phyloP scores from a whole-genome alignment of 2,329 filamentous ascomycete genomes.

The Epichloe amarillans region DNA sequence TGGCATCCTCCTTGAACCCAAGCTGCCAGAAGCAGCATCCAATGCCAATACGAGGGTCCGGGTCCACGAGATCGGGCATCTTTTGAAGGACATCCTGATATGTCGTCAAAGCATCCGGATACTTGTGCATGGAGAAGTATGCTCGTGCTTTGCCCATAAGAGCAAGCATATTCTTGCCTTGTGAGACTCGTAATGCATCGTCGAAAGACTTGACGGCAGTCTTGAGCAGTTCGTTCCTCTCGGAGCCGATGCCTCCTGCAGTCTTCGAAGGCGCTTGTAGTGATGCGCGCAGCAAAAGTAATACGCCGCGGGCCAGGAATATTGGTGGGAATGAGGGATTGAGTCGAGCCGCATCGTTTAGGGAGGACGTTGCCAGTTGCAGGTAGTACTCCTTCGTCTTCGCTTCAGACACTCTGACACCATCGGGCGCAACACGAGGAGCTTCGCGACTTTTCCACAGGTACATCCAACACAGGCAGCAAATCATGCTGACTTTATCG shows the following conservation, averaged over 20 bases:
- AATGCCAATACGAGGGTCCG: conserved; percentile 90
- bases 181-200: conserved; percentile 74
- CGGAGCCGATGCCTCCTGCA: conserved; percentile 53
- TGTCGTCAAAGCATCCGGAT: conserved; percentile 63
- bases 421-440: conserved; percentile 47
- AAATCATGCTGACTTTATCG: conserved; percentile 74
- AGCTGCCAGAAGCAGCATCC: conserved; percentile 97
- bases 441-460: conserved; percentile 80
- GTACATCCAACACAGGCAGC: conserved; percentile 82
- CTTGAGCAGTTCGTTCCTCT: conserved; percentile 66
- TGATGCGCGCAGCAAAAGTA: conserved; percentile 78
- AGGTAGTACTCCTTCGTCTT: conserved; percentile 92
- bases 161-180: conserved; percentile 82
- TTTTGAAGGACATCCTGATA: conserved; percentile 82
- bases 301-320: conserved; percentile 79
- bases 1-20: conserved; percentile 86
- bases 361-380: conserved; percentile 72
- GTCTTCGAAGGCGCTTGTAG: conserved; percentile 63
- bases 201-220: conserved; percentile 89
- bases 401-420: conserved; percentile 51
- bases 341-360: conserved; percentile 92
- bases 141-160: conserved; percentile 80
- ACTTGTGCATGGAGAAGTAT: conserved; percentile 76
- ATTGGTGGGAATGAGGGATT: conserved; percentile 87
- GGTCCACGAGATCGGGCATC: conserved; percentile 79